phyloP scores from a whole-genome alignment of 768 basidiomycete genomes.

The Lactarius sp. region DNA sequence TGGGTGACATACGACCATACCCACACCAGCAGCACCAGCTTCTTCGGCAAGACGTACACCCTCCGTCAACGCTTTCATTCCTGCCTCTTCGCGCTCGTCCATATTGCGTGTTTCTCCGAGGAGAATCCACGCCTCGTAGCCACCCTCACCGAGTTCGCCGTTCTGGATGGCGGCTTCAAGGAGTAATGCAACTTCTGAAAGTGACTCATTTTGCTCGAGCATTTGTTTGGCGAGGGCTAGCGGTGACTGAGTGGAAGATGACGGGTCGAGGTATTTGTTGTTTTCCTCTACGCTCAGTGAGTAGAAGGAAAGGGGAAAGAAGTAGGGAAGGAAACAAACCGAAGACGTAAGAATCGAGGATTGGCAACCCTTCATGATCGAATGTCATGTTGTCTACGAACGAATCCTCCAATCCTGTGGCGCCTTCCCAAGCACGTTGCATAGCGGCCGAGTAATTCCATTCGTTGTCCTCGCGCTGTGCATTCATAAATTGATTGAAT shows the following conservation, averaged over 20 bases:
- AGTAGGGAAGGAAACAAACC: slow-evolving; percentile 44
- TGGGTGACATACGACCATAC: slow-evolving; percentile 60
- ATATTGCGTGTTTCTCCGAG: slow-evolving; percentile 85
- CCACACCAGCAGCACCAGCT: slow-evolving; percentile 57
- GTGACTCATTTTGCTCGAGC: slow-evolving; percentile 73
- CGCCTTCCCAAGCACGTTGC: slow-evolving; percentile 50
- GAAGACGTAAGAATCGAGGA: slow-evolving; percentile 67
- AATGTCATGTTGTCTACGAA: slow-evolving; percentile 41
- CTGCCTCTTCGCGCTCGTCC: slow-evolving; percentile 83
- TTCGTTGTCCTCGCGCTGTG: slow-evolving; percentile 57
- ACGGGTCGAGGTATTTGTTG: slow-evolving; percentile 63
- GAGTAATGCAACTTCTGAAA: slow-evolving; percentile 81
- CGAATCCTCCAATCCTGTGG: slow-evolving; percentile 30
- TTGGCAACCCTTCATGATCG: slow-evolving; percentile 71
- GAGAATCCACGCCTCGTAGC: slow-evolving; percentile 89
- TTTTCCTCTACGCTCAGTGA: slow-evolving; percentile 47
- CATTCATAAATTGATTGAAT: slow-evolving; percentile 71
- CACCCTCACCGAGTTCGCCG: slow-evolving; percentile 73
- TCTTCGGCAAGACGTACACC: slow-evolving; percentile 64
- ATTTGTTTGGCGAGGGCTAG: slow-evolving; percentile 72
- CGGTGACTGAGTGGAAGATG: slow-evolving; percentile 43
- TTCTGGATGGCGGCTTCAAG: slow-evolving; percentile 88
- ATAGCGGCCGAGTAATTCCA: slow-evolving; percentile 50
- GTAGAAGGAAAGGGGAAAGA: not conserved
- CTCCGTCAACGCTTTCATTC: slow-evolving; percentile 72